Evolutionary conservation across 2,329 filamentous ascomycete genomes (phyloP).

Genomic region (Pyricularia grisea): DNA sequence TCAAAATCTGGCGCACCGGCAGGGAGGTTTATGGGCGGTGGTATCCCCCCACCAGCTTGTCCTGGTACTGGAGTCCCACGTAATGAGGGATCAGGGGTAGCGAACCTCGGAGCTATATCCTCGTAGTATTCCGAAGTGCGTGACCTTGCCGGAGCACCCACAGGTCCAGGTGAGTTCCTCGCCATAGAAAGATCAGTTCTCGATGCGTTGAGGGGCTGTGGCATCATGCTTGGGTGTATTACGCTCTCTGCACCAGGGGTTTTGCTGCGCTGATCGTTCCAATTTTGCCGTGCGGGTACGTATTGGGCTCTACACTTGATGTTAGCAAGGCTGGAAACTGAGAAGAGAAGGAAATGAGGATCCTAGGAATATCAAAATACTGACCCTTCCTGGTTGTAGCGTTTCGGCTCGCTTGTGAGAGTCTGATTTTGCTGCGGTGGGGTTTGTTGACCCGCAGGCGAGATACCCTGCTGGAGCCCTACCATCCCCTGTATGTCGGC

Average conservation of each 20-base stretch:
- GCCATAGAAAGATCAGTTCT: neutral
- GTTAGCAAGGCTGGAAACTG: neutral
- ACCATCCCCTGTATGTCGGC: slow-evolving; percentile 67
- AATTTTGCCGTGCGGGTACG: slow-evolving; percentile 44
- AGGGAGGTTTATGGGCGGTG: neutral
- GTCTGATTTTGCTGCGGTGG: slow-evolving; percentile 32
- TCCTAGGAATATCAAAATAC: slow-evolving; percentile 17
- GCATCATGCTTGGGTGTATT: slow-evolving; percentile 29
- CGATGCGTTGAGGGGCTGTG: slow-evolving; percentile 31
- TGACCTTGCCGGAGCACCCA: neutral
- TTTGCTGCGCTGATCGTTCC: slow-evolving; percentile 37
- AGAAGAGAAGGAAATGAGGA: neutral
- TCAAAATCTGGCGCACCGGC: slow-evolving; percentile 16
- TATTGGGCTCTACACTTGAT: slow-evolving; percentile 30
- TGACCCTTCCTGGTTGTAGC: slow-evolving; percentile 68
- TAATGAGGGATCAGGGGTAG: slow-evolving; percentile 18
- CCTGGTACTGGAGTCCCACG: slow-evolving; percentile 1
- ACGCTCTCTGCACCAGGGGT: slow-evolving; percentile 8
- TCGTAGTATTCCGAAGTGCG: slow-evolving; percentile 63
- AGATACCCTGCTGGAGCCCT: slow-evolving; percentile 52
- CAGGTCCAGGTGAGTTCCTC: neutral
- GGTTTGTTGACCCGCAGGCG: slow-evolving; percentile 13
- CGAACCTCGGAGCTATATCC: slow-evolving; percentile 85
- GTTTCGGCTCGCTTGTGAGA: slow-evolving; percentile 57
- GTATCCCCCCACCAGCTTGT: neutral